Conservation (phyloP, 1,284 basidiomycete genomes). For the Ganoderma boninense region DNA sequence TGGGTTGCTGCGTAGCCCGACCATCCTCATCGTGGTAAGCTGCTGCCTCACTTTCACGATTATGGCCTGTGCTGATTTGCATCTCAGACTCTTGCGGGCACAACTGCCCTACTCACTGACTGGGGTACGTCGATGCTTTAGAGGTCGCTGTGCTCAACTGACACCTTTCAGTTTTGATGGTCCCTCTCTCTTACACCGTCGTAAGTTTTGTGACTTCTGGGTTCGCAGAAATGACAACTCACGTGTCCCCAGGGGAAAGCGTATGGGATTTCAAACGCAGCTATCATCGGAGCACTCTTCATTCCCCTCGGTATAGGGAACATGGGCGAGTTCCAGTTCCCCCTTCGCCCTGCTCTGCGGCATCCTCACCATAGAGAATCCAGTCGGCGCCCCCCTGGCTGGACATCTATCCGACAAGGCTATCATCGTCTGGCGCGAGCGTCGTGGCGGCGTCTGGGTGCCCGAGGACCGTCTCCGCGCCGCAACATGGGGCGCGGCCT, state of each 20-base stretch:
- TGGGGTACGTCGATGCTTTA: slow-evolving; percentile 44
- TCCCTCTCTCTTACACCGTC: slow-evolving; percentile 52
- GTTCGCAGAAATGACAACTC: neutral
- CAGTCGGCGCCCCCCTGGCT: slow-evolving; percentile 61
- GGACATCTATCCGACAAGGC: slow-evolving; percentile 61
- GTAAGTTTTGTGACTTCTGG: slow-evolving; percentile 31
- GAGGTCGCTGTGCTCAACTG: neutral
- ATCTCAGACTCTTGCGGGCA: slow-evolving; percentile 50
- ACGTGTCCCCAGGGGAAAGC: slow-evolving; percentile 52
- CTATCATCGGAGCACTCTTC: slow-evolving; percentile 67
- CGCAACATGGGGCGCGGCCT: slow-evolving; percentile 51
- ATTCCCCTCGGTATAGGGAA: slow-evolving; percentile 69
- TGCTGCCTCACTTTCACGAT: neutral
- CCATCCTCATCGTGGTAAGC: slow-evolving; percentile 62
- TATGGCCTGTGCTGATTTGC: neutral
- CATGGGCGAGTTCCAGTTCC: slow-evolving; percentile 55
- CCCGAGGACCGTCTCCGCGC: slow-evolving; percentile 71
- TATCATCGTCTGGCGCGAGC: slow-evolving; percentile 53
- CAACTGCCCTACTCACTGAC: slow-evolving; percentile 50
- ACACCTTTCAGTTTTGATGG: slow-evolving; percentile 43
- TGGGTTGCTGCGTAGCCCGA: slow-evolving; percentile 62
- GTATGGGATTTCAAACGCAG: slow-evolving; percentile 67
- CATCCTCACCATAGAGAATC: neutral
- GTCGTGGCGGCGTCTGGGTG: slow-evolving; percentile 56
- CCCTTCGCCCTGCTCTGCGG: neutral